phyloP scores from a whole-genome alignment of 129 eudicot genomes.

The Saposhnikovia divaricata region DNA sequence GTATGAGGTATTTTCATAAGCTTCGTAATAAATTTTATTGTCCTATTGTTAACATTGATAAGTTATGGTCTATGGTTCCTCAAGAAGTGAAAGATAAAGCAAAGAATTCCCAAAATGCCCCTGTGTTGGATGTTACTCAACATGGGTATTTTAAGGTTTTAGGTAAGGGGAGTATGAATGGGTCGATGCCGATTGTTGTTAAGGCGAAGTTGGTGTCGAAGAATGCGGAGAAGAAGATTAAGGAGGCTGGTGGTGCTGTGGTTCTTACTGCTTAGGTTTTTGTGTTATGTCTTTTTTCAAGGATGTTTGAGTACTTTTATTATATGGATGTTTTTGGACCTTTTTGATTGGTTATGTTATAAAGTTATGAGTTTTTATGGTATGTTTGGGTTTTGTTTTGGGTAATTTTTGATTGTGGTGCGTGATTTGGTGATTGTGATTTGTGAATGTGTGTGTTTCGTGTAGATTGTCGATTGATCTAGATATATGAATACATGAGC shows the following conservation, averaged over 20 bases:
- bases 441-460: neutral
- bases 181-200: slow-evolving; percentile 22
- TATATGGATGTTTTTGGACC: neutral
- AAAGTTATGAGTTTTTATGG: neutral
- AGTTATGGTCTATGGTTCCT: slow-evolving; percentile 36
- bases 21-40: slow-evolving; percentile 39
- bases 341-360: neutral
- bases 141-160: slow-evolving; percentile 30
- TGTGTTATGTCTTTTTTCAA: neutral
- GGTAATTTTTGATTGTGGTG: too few relatives aligned
- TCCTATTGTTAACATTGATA: slow-evolving; percentile 32
- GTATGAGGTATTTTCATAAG: slow-evolving; percentile 39
- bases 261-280: slow-evolving; percentile 38
- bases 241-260: slow-evolving; percentile 34
- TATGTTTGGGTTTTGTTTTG: neutral
- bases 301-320: neutral
- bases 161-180: slow-evolving; percentile 27
- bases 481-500: neutral
- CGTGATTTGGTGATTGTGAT: too few relatives aligned
- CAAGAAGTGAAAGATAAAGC: slow-evolving; percentile 28
- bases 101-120: slow-evolving; percentile 13
- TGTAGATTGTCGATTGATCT: neutral
- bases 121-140: slow-evolving; percentile 32
- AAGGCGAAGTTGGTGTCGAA: slow-evolving; percentile 30
- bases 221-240: slow-evolving; percentile 41